These are phyloP conservation scores for Conoideocrella luteorostrata DNA, from an alignment of 2,329 filamentous ascomycete genomes.

Conservation along the genomic window DNA sequence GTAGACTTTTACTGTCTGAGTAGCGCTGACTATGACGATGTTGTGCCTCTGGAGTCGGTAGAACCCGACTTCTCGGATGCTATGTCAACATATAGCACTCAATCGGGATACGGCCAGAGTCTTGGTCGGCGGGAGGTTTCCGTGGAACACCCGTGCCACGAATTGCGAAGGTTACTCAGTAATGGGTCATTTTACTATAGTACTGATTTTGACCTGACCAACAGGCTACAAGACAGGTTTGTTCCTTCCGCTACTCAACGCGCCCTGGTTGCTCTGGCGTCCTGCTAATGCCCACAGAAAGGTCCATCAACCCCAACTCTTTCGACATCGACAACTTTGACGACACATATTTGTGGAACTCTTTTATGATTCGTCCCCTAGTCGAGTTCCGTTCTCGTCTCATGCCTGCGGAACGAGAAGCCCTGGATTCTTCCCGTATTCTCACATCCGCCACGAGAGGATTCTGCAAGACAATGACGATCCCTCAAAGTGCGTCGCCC, in stretches of 20 bases:
- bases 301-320: constrained; percentile 65
- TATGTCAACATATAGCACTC: constrained; percentile 41
- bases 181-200: constrained; percentile 98
- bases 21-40: constrained; percentile 76
- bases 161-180: constrained; percentile 83
- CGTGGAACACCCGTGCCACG: constrained; percentile 81
- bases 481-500: constrained; percentile 71
- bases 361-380: constrained; percentile 92
- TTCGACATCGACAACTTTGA: constrained; percentile 93
- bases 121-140: constrained; percentile 62
- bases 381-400: constrained; percentile 83
- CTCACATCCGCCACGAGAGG: constrained; percentile 91
- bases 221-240: constrained; percentile 81
- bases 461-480: constrained; percentile 80
- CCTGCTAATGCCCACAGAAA: constrained; percentile 24
- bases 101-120: constrained; percentile 29
- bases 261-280: background rate
- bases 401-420: constrained; percentile 64
- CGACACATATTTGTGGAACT: constrained; percentile 93
- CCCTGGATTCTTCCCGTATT: constrained; percentile 80
- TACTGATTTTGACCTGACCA: constrained; percentile 95
- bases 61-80: constrained; percentile 44
- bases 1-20: constrained; percentile 95
- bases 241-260: constrained; percentile 2
- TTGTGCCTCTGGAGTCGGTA: constrained; percentile 49